These are phyloP conservation scores for Candida anglica DNA, from an alignment of 805 yeast species.

Conservation along the genomic window DNA sequence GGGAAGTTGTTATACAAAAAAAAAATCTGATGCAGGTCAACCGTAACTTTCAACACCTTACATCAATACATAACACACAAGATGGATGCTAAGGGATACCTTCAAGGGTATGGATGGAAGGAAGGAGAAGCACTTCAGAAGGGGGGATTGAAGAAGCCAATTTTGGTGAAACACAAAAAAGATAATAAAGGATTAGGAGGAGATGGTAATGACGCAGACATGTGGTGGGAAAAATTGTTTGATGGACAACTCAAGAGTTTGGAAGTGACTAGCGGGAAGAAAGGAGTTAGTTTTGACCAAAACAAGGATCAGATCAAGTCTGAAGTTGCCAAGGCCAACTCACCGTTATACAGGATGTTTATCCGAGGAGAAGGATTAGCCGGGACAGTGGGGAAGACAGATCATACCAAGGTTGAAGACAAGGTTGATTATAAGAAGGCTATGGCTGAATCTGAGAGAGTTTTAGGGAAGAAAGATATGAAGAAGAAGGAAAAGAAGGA, in stretches of 20 bases:
- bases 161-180: constrained; percentile 83
- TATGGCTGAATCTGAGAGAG: constrained; percentile 2
- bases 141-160: constrained; percentile 83
- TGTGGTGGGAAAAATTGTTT: constrained; percentile 97
- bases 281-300: constrained; percentile 49
- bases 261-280: constrained; percentile 44
- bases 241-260: constrained; percentile 86
- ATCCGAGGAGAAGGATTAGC: constrained; percentile 80
- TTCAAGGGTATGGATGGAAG: constrained; percentile 82
- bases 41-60: too few relatives aligned
- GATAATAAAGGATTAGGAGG: constrained; percentile 91
- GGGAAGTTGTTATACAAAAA: too few relatives aligned
- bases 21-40: too few relatives aligned
- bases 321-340: constrained; percentile 46
- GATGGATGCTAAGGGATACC: constrained; percentile 78
- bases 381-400: constrained; percentile 61
- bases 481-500: constrained; percentile 23
- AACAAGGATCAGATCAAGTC: constrained; percentile 43
- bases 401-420: constrained; percentile 20
- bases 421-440: constrained; percentile 11
- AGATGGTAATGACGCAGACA: constrained; percentile 69
- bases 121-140: constrained; percentile 81
- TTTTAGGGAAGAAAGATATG: constrained; percentile 9
- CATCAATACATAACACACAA: too few relatives aligned
- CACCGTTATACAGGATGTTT: constrained; percentile 83